phyloP scores from a whole-genome alignment of 2,329 filamentous ascomycete genomes.

The Seiridium unicorne region DNA sequence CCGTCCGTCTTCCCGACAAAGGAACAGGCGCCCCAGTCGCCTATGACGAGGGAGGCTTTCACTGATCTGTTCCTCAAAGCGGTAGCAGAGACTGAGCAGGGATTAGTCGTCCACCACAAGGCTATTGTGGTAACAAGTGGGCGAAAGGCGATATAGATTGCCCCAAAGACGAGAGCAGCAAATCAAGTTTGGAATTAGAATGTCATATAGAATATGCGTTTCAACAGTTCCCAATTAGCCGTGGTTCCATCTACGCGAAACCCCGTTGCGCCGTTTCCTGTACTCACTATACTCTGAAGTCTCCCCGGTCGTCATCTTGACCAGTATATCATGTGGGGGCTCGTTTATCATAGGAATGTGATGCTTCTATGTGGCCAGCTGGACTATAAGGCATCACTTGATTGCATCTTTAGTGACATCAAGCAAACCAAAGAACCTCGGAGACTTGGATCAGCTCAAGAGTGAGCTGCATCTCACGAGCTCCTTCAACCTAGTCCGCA shows the following conservation, averaged over 20 bases:
- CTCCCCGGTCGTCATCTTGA: background rate
- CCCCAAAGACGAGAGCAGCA: too few species aligned
- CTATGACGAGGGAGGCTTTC: constrained; percentile 18
- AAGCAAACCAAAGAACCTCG: background rate
- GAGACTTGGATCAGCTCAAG: background rate
- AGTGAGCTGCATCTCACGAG: background rate
- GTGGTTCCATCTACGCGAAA: too few species aligned
- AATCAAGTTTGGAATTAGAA: too few species aligned
- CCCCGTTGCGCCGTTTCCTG: background rate
- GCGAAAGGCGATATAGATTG: background rate
- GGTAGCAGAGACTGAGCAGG: constrained; percentile 22
- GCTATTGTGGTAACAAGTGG: background rate
- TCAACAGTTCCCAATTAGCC: too few species aligned
- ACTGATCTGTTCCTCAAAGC: constrained; percentile 15
- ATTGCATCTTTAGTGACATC: background rate
- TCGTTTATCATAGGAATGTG: background rate
- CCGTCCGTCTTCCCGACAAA: constrained; percentile 16
- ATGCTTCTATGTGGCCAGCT: background rate
- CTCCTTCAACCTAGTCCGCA: background rate
- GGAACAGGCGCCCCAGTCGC: constrained; percentile 12
- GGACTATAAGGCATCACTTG: background rate
- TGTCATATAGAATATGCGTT: too few species aligned
- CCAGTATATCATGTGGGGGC: background rate
- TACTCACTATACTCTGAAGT: background rate
- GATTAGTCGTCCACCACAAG: constrained; percentile 16